phyloP scores from a whole-genome alignment of 495 filamentous ascomycete species.

The Evansstolkia leycettana region DNA sequence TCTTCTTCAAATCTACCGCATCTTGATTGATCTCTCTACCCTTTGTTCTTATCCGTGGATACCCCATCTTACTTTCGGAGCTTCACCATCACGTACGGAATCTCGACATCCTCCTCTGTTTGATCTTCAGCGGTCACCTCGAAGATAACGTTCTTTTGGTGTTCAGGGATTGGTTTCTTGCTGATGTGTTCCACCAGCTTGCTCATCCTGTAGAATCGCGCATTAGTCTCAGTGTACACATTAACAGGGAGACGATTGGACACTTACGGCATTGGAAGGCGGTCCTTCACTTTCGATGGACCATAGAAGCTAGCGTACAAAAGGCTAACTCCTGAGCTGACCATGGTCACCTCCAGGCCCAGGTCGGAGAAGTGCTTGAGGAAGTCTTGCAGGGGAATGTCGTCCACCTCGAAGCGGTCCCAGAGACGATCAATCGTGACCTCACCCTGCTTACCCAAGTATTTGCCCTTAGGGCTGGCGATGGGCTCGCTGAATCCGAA shows the following conservation, averaged over 20 bases:
- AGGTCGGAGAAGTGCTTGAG: slow-evolving; percentile 65
- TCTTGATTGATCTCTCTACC: too few relatives aligned
- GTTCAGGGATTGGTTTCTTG: slow-evolving; percentile 79
- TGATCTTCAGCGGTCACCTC: slow-evolving; percentile 89
- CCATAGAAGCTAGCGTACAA: slow-evolving; percentile 95
- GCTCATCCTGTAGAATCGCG: slow-evolving; percentile 47
- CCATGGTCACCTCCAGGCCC: slow-evolving; percentile 78
- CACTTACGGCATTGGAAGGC: slow-evolving; percentile 53
- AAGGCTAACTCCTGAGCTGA: slow-evolving; percentile 90
- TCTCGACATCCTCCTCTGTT: slow-evolving; percentile 88
- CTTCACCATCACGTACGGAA: slow-evolving; percentile 93
- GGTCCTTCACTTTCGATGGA: slow-evolving; percentile 77
- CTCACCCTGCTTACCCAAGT: slow-evolving; percentile 59
- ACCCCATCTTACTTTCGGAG: slow-evolving; percentile 26
- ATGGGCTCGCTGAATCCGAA: slow-evolving; percentile 98
- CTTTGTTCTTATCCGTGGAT: too few relatives aligned
- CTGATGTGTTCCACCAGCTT: slow-evolving; percentile 78
- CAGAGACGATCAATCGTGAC: slow-evolving; percentile 89
- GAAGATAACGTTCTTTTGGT: slow-evolving; percentile 93
- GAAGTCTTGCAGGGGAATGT: slow-evolving; percentile 77
- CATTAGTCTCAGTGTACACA: too few relatives aligned
- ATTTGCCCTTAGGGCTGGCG: slow-evolving; percentile 80
- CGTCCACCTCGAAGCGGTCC: slow-evolving; percentile 89
- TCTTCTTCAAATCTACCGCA: too few relatives aligned
- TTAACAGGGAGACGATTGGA: background rate